phyloP scores from a whole-genome alignment of 2,329 filamentous ascomycete genomes.

The Penicillium sp. region DNA sequence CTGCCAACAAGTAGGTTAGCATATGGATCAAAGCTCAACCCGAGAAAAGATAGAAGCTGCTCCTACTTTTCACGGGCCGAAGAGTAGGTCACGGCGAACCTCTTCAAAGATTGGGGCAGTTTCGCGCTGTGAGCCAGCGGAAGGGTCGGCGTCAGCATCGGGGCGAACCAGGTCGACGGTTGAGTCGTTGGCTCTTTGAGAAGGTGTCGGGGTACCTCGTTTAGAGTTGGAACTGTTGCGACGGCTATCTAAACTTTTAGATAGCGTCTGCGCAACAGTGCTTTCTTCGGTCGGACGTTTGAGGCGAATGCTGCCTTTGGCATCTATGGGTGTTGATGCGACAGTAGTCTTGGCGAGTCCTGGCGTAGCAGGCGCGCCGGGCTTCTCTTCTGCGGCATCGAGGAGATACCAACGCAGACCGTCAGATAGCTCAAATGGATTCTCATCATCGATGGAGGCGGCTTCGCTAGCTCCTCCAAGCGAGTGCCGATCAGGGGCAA shows the following conservation, averaged over 20 bases:
- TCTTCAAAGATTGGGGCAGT: conserved; percentile 46
- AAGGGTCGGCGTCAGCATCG: conserved; percentile 33
- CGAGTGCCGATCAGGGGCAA: conserved; percentile 54
- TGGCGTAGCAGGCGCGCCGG: conserved; percentile 86
- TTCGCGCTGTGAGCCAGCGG: conserved; percentile 38
- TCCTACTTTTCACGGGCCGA: conserved; percentile 42
- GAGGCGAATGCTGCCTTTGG: conserved; percentile 66
- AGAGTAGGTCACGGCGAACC: conserved; percentile 50
- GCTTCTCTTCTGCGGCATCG: conserved; percentile 90
- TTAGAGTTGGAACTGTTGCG: conserved; percentile 85
- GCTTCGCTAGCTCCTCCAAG: conserved; percentile 54
- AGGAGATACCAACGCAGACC: conserved; percentile 95
- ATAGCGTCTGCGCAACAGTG: conserved; percentile 74
- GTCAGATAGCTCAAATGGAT: conserved; percentile 94
- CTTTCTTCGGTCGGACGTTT: conserved; percentile 62
- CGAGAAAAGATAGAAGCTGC: conserved; percentile 21
- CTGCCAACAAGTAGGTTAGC: conserved; percentile 4
- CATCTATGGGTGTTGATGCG: conserved; percentile 82
- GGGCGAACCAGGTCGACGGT: conserved; percentile 36
- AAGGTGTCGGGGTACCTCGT: conserved; percentile 56
- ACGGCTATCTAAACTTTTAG: conserved; percentile 86
- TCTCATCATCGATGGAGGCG: conserved; percentile 76
- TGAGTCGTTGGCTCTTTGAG: conserved; percentile 35
- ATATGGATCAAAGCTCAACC: conserved; percentile 8
- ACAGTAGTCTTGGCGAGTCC: conserved; percentile 91